Base-by-base conservation (phyloP, 2,329 filamentous ascomycete species). In the Leptosphaerulina australis region DNA sequence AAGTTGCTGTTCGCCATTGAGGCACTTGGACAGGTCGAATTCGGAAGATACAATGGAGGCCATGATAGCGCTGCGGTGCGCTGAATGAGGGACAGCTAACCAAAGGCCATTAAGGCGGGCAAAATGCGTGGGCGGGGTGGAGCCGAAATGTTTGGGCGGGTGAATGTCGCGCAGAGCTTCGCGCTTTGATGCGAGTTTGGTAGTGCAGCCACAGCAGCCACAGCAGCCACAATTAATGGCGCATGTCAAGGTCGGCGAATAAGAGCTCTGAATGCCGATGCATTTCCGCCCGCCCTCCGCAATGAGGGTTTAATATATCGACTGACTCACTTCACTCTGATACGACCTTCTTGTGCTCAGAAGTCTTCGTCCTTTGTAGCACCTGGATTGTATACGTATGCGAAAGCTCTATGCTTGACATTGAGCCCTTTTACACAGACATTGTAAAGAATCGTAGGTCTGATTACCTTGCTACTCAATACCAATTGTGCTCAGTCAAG, bases 21-120 rank as follows among this genome's bases (percentile, higher is more conserved):
- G 82, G 77, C 90, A 95, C 71, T 88, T 86, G 75, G 91, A 88
- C 74, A 97, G 81, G 69, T 91, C 85, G 69, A 92, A 90, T 72
- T 83, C 80, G 58, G 62, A 53, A 34, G 60, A 55, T 54, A 58
- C 59, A 26, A 61, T 55, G 41, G 70, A 62, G 48, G 71, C 67
- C 71, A 74, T 74, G 60, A 50, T 63, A 55, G 69, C 71, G 68
- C 70, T 64, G 53, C 53, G 56, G 53, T 71, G 69, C 69, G 70
- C 69, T 59, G 55, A 36, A 33, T 37, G 38, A 36, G n/a, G 21
- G 26, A 36, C 53, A 56, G 56, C 57, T 69, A 70, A 46, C 64
- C 63, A 60, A 63, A 60, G 66, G 64, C 70, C 70, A 73, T 72
- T 39, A 54, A 64, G 57, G 56, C 35, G 54, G 41, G 31, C 26